A percentile compares a stretch with the other conserved stretches of the same genome.
Conservation (phyloP, 768 basidiomycete genomes). For the Mycena haematopus region DNA sequence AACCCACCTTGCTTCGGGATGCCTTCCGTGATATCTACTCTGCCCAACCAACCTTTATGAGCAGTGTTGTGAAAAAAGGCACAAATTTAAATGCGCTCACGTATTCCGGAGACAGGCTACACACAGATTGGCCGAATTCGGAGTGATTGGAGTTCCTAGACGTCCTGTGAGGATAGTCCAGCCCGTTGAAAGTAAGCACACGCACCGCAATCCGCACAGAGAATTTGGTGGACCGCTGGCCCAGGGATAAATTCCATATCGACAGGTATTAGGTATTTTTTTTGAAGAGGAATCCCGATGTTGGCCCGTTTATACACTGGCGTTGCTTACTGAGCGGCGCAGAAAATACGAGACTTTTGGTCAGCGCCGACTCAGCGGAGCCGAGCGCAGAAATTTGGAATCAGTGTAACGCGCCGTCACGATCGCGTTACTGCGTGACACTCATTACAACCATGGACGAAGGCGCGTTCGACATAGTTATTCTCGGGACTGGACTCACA, state of each 20-base stretch:
- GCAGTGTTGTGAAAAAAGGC: not conserved
- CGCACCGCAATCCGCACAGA: conserved; percentile 89
- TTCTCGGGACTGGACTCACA: conserved; percentile 81
- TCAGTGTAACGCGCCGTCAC: conserved; percentile 10
- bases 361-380: conserved; percentile 21
- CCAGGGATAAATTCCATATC: conserved; percentile 81
- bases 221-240: conserved; percentile 79
- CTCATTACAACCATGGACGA: conserved; percentile 29
- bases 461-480: conserved; percentile 65
- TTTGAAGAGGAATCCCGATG: not conserved
- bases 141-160: conserved; percentile 83
- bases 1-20: conserved; percentile 89
- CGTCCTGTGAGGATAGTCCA: conserved; percentile 13
- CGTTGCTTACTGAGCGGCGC: conserved; percentile 12
- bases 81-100: conserved; percentile 48
- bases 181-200: conserved; percentile 1
- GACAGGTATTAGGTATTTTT: no score
- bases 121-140: conserved; percentile 92
- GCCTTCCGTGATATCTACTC: conserved; percentile 96
- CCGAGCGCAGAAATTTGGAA: conserved; percentile 11
- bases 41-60: conserved; percentile 36
- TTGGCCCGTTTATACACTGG: not conserved
- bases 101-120: conserved; percentile 89
- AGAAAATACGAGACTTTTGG: not conserved
- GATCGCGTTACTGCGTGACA: not conserved